phyloP scores from a whole-genome alignment of 192 early-diverging fungal genomes.

The Globomyces pollinis-pini region DNA sequence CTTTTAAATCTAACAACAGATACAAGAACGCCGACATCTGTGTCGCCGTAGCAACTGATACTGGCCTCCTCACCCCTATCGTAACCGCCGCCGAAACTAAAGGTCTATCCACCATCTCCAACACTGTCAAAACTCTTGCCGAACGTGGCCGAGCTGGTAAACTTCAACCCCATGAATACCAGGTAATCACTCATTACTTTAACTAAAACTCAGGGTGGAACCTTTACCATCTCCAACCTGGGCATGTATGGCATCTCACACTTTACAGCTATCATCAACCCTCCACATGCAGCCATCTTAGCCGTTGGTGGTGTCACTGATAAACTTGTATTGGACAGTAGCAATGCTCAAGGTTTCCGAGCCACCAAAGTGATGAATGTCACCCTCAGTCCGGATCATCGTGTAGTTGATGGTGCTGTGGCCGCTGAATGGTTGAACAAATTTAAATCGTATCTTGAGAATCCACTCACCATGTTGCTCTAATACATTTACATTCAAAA shows the following conservation, averaged over 20 bases:
- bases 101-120: slow-evolving; percentile 80
- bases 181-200: too few species aligned
- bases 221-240: slow-evolving; percentile 96
- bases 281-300: slow-evolving; percentile 86
- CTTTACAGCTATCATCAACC: slow-evolving; percentile 98
- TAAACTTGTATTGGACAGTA: slow-evolving; percentile 46
- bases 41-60: slow-evolving; percentile 87
- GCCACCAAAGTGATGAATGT: slow-evolving; percentile 72
- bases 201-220: too few species aligned
- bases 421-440: slow-evolving; percentile 83
- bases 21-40: slow-evolving; percentile 89
- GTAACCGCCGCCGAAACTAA: slow-evolving; percentile 71
- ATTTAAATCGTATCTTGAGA: slow-evolving; percentile 88
- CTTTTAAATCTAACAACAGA: slow-evolving; percentile 18
- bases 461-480: slow-evolving; percentile 87
- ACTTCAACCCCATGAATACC: slow-evolving; percentile 92
- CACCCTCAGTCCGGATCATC: slow-evolving; percentile 86
- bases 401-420: slow-evolving; percentile 92
- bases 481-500: slow-evolving; percentile 50
- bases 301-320: slow-evolving; percentile 81
- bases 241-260: slow-evolving; percentile 93
- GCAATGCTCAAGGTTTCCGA: slow-evolving; percentile 47
- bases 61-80: slow-evolving; percentile 95
- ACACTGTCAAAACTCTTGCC: slow-evolving; percentile 78
- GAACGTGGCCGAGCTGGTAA: slow-evolving; percentile 76